These are phyloP conservation scores for Euphorbia corollata DNA, from an alignment of 441 rosid genomes.

Conservation along the genomic window DNA sequence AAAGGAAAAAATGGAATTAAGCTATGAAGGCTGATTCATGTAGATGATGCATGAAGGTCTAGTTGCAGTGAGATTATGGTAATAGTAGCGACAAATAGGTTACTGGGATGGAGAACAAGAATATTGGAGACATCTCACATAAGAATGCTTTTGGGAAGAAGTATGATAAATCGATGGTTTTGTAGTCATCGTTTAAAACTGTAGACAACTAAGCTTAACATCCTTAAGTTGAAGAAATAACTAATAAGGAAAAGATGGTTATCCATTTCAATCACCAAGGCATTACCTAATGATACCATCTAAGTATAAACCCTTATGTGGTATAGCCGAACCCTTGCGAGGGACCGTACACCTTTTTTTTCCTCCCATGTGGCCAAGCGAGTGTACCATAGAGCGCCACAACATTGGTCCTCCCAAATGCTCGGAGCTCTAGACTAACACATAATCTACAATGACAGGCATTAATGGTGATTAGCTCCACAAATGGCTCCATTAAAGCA, in stretches of 20 bases:
- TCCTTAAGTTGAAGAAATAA: neutral
- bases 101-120: neutral
- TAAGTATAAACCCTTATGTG: too few species aligned
- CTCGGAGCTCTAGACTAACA: too few species aligned
- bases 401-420: too few species aligned
- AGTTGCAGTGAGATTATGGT: neutral
- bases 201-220: neutral
- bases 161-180: neutral
- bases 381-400: too few species aligned
- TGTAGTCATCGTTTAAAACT: neutral
- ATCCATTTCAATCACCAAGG: neutral
- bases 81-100: neutral
- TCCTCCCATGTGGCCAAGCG: too few species aligned
- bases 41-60: neutral
- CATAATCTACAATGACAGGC: too few species aligned
- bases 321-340: too few species aligned
- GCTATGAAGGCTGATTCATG: neutral
- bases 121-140: neutral
- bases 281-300: neutral
- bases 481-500: too few species aligned
- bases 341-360: too few species aligned
- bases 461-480: too few species aligned
- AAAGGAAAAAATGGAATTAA: neutral
- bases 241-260: neutral
- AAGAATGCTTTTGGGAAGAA: neutral